phyloP scores from a whole-genome alignment of 1,139 yeast genomes.

The Magnusiomyces ingens region DNA sequence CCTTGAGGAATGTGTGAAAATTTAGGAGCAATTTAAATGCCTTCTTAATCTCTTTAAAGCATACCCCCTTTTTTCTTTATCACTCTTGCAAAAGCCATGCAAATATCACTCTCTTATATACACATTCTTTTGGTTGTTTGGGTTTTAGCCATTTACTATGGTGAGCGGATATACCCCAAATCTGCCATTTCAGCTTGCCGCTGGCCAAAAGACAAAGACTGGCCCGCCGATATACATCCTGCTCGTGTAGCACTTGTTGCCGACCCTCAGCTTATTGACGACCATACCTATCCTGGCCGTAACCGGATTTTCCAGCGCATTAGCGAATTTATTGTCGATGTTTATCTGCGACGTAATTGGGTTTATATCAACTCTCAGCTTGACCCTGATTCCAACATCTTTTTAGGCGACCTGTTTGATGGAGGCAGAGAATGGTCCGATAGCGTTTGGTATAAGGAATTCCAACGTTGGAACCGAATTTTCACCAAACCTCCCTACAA shows the following conservation, averaged over 20 bases:
- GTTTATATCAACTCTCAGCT: conserved; percentile 49
- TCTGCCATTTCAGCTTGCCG: conserved; percentile 45
- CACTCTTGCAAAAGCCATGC: not conserved
- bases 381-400: conserved; percentile 70
- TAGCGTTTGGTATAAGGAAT: conserved; percentile 66
- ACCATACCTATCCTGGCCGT: conserved; percentile 49
- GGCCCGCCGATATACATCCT: conserved; percentile 38
- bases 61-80: not conserved
- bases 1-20: not conserved
- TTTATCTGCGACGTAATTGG: conserved; percentile 75
- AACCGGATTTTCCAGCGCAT: conserved; percentile 28
- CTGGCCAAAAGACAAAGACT: conserved; percentile 61
- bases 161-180: conserved; percentile 53
- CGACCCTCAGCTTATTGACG: conserved; percentile 90
- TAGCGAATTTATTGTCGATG: conserved; percentile 49
- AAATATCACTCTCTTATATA: conserved; percentile 7
- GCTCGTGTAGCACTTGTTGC: conserved; percentile 71
- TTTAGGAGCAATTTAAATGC: not conserved
- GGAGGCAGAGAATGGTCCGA: conserved; percentile 90
- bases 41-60: not conserved
- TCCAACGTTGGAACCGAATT: conserved; percentile 54
- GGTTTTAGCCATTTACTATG: conserved; percentile 48
- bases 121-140: conserved; percentile 35
- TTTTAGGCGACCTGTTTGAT: conserved; percentile 87
- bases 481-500: conserved; percentile 47